Evolutionary conservation across 192 early-diverging fungal species (phyloP).

Genomic region (Linderina pennispora): DNA sequence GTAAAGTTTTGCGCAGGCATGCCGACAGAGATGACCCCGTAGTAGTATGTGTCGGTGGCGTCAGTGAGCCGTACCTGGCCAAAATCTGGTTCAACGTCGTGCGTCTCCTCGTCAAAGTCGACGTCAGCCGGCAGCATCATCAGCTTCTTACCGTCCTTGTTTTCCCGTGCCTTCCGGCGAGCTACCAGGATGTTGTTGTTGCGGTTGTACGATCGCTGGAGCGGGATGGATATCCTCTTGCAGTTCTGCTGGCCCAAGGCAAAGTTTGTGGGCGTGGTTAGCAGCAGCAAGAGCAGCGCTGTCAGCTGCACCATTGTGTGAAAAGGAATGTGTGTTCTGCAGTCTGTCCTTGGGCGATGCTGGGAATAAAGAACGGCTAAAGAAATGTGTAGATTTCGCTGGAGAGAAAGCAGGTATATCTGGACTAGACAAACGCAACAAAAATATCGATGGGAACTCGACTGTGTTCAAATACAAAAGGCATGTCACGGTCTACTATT

Average conservation of each 20-base stretch:
- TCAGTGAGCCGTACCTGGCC: slow-evolving; percentile 42
- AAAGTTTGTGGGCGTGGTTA: not conserved
- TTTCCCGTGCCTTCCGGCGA: slow-evolving; percentile 20
- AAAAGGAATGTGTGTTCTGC: too few species aligned
- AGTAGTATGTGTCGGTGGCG: slow-evolving; percentile 49
- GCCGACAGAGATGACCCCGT: slow-evolving; percentile 56
- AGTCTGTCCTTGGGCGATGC: too few species aligned
- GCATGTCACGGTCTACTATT: too few species aligned
- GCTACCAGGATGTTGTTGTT: slow-evolving; percentile 46
- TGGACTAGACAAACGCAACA: too few species aligned
- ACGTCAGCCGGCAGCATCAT: slow-evolving; percentile 38
- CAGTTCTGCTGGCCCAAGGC: not conserved
- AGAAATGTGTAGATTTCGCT: too few species aligned
- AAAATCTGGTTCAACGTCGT: slow-evolving; percentile 41
- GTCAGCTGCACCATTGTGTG: too few species aligned
- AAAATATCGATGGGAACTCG: too few species aligned
- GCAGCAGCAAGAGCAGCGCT: not conserved
- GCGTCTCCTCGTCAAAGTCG: slow-evolving; percentile 39
- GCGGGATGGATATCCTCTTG: slow-evolving; percentile 24
- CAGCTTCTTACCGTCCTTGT: slow-evolving; percentile 13
- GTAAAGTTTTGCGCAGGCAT: slow-evolving; percentile 61
- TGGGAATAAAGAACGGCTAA: too few species aligned
- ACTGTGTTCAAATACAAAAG: too few species aligned
- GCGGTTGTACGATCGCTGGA: slow-evolving; percentile 43
- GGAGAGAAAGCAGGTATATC: too few species aligned